Evolutionary conservation across 768 basidiomycete species (phyloP).

Genomic region (Lactarius psammicola): DNA sequence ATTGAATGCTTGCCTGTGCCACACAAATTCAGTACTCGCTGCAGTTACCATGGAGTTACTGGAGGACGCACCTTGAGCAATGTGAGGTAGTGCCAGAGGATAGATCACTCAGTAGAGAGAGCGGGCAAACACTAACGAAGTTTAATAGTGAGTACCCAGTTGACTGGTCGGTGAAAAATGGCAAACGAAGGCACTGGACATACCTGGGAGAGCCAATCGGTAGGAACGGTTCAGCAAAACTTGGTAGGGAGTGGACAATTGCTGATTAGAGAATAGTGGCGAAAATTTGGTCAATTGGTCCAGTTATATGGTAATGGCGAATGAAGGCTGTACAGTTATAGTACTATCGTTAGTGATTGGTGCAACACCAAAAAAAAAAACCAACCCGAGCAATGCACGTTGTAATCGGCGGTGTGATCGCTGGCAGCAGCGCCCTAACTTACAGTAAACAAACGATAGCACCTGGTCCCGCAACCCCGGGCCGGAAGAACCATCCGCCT

Average conservation of each 20-base stretch:
- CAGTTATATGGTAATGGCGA: too few relatives aligned
- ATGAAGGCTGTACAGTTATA: too few relatives aligned
- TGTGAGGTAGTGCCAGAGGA: background rate
- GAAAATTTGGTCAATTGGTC: too few relatives aligned
- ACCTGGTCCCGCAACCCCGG: too few relatives aligned
- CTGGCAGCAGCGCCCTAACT: too few relatives aligned
- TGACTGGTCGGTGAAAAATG: background rate
- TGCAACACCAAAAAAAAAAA: too few relatives aligned
- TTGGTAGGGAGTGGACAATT: background rate
- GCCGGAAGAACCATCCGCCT: too few relatives aligned
- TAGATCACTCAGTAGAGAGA: background rate
- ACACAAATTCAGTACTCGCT: background rate
- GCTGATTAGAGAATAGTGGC: background rate
- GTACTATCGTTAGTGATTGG: too few relatives aligned
- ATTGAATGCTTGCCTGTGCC: background rate
- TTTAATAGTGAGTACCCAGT: background rate
- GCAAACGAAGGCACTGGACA: background rate
- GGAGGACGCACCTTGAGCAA: background rate
- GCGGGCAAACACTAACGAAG: background rate
- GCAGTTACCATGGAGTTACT: too few relatives aligned
- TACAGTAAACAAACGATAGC: too few relatives aligned
- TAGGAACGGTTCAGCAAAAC: background rate
- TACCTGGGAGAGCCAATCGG: background rate
- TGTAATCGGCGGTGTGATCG: too few relatives aligned
- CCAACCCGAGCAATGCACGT: too few relatives aligned